Conservation (phyloP, 2,329 filamentous ascomycete genomes). For the Lecanoromycetidae sp. region DNA sequence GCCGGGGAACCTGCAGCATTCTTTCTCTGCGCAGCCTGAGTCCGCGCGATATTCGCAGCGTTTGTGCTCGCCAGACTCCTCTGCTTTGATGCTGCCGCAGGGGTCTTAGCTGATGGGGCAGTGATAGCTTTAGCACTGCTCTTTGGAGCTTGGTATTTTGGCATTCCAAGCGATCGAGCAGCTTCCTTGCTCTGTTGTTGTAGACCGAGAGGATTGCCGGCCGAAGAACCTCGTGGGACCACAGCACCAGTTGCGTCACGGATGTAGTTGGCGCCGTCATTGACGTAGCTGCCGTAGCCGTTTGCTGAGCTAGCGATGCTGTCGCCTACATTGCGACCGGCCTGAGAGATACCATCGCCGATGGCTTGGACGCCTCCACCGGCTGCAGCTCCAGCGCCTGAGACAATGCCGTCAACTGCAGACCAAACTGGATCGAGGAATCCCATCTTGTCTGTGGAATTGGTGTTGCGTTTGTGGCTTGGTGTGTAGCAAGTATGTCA, state of each 20-base stretch:
- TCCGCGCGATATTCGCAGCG: neutral
- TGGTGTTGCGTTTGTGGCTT: neutral
- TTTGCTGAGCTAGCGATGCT: constrained; percentile 47
- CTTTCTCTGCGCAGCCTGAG: neutral
- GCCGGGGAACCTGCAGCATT: neutral
- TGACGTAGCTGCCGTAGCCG: constrained; percentile 40
- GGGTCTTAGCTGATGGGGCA: neutral
- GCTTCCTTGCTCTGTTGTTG: constrained; percentile 14
- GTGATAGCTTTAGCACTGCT: neutral
- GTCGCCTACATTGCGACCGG: constrained; percentile 41
- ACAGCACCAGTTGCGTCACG: constrained; percentile 22
- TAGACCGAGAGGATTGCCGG: constrained; percentile 23
- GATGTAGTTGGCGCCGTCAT: constrained; percentile 23
- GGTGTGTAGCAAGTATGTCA: neutral
- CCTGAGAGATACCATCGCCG: constrained; percentile 35
- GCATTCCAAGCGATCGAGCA: constrained; percentile 3
- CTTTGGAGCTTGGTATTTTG: constrained; percentile 1
- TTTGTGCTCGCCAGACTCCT: neutral
- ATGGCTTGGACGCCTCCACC: constrained; percentile 23
- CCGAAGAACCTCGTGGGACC: constrained; percentile 19
- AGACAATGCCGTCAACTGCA: constrained; percentile 13
- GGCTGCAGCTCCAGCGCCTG: constrained; percentile 13
- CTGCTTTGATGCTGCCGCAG: neutral
- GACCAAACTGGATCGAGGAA: constrained; percentile 16
- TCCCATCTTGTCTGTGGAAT: constrained; percentile 8